Evolutionary conservation across 805 yeast species (phyloP), one percentile per base, ranked within the genome.

Genomic region (Pichia nakasei): DNA sequence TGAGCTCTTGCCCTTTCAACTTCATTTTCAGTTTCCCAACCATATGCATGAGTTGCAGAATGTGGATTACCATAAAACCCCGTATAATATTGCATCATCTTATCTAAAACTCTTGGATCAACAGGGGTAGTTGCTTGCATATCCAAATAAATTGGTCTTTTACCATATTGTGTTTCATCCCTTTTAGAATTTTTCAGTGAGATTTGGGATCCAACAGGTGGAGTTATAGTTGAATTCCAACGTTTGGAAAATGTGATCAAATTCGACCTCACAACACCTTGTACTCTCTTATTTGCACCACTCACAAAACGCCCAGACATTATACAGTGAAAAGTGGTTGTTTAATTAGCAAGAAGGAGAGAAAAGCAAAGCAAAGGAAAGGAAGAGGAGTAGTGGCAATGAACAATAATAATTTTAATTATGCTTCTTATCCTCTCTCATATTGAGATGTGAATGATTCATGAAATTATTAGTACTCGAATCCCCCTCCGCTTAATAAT

Each of bases 121-220:
- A 93, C 85, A 22, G 97, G 98, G 0, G 99, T 91, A 0, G 99
- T 93, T 26, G 98, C 97, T 67, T 93, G 99, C 75, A 89, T 89
- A 58, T 93, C 99, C 57, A 93, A 68, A 65, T 93, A 93, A 50
- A 93, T 93, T 9, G 99, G 98, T 54, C 97, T 76, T 9, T 83
- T 70, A 42, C 93, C 94, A 54, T 49, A 63, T 38, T 48, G n/a
- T 4, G 59, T 65, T 37, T 64, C 68, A 54, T 72, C 76, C 48
- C 78, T 62, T 22, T 43, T 49, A 34, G 75, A 72, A 39, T 59
- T 67, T 49, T 66, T 66, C 47, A 76, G 58, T 3, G 70, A 56
- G 35, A 76, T 53, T 22, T 65, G n/a, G 11, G 76, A 69, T 4
- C 80, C 78, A 21, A 57, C 58, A 1, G 79, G 79, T 9, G 77